phyloP scores from a whole-genome alignment of 164 flowering plant species.

The Akebia trifoliata region DNA sequence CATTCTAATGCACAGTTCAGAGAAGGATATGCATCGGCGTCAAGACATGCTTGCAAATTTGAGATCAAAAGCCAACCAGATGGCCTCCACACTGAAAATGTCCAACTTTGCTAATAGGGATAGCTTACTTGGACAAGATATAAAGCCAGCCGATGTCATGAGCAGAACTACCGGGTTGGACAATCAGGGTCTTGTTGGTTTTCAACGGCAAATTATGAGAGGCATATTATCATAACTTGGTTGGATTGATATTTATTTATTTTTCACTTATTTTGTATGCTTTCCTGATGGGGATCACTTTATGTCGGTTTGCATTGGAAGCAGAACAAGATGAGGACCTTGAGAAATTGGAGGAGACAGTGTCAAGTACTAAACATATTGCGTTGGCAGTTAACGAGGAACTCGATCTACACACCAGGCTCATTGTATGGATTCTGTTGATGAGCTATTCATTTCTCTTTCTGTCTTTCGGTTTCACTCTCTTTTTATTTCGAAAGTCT shows the following conservation, averaged over 20 bases:
- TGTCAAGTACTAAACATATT: constrained; percentile 72
- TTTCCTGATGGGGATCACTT: constrained; percentile 4
- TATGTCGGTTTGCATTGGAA: constrained; percentile 3
- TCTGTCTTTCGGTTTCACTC: neutral
- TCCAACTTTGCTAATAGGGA: constrained; percentile 74
- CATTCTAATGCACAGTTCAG: constrained; percentile 41
- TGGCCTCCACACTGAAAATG: constrained; percentile 75
- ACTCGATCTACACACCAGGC: constrained; percentile 61
- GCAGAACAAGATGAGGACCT: constrained; percentile 94
- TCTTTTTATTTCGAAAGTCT: neutral
- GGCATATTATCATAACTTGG: constrained; percentile 32
- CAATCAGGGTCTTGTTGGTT: constrained; percentile 68
- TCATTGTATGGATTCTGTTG: constrained; percentile 45
- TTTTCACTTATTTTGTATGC: neutral
- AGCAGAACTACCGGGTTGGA: no score
- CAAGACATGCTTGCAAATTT: constrained; percentile 72
- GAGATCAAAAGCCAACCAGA: constrained; percentile 69
- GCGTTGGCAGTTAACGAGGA: constrained; percentile 87
- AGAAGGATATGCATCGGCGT: constrained; percentile 83
- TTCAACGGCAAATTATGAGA: constrained; percentile 77
- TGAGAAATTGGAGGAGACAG: constrained; percentile 75
- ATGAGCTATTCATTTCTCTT: neutral
- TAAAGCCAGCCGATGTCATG: no score
- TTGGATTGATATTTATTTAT: neutral
- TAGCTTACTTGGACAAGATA: constrained; percentile 70